These are phyloP conservation scores for Acanthamoeba sp. DNA, from an alignment of 208 protist species.

Conservation along the genomic window DNA sequence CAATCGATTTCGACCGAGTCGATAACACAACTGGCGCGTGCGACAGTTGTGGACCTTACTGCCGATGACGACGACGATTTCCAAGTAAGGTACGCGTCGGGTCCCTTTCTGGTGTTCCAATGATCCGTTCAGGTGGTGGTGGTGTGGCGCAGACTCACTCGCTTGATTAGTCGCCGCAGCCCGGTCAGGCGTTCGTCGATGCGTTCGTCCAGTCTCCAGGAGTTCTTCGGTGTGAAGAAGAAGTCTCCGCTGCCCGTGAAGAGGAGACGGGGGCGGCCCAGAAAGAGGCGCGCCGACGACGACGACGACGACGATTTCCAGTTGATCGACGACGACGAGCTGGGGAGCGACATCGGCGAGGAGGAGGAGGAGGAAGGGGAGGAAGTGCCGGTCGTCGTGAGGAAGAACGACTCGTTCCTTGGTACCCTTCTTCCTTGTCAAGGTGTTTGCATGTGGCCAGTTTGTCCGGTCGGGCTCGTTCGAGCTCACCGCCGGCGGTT, in stretches of 20 bases:
- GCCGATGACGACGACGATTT: not conserved
- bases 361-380: not conserved
- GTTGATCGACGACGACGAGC: not conserved
- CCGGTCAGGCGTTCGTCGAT: not conserved
- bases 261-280: not conserved
- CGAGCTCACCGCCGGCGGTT: not conserved
- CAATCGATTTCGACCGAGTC: no score
- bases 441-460: not conserved
- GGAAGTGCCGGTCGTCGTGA: not conserved
- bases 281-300: not conserved
- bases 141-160: not conserved
- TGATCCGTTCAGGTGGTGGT: not conserved
- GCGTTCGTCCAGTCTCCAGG: not conserved
- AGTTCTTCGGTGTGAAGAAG: not conserved
- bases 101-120: not conserved
- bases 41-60: constrained; percentile 8
- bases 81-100: not conserved
- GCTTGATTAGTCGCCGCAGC: not conserved
- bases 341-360: not conserved
- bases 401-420: not conserved
- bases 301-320: not conserved
- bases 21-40: no score
- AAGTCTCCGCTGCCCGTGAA: not conserved
- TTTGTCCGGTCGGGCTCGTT: no score
- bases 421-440: not conserved